phyloP scores from a whole-genome alignment of 1,284 basidiomycete genomes.

The Pascua guehoae region DNA sequence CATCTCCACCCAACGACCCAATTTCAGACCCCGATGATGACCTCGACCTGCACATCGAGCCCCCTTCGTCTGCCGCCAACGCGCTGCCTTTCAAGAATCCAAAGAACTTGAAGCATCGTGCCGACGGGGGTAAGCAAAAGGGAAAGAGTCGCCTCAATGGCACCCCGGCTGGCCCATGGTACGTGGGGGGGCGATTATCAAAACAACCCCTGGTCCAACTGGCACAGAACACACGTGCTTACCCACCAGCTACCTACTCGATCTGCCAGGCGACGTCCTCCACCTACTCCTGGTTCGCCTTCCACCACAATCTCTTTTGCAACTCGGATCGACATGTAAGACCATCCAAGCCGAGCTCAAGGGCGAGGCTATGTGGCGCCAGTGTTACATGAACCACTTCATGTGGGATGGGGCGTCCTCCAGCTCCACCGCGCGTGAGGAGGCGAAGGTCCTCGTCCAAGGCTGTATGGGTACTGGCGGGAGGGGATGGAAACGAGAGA shows the following conservation, averaged over 20 bases:
- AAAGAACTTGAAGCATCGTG: slow-evolving; percentile 11
- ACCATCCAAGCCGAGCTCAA: slow-evolving; percentile 26
- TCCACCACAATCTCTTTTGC: slow-evolving; percentile 35
- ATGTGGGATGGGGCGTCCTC: slow-evolving; percentile 27
- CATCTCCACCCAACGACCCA: neutral
- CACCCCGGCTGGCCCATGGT: slow-evolving; percentile 20
- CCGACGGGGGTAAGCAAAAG: slow-evolving; percentile 7
- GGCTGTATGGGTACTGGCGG: slow-evolving; percentile 16
- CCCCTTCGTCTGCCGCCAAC: slow-evolving; percentile 2
- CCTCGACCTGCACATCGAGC: neutral
- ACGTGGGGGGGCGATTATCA: slow-evolving; percentile 5
- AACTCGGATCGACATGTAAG: slow-evolving; percentile 33
- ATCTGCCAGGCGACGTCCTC: slow-evolving; percentile 39
- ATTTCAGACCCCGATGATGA: neutral
- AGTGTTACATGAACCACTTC: slow-evolving; percentile 43
- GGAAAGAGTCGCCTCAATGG: slow-evolving; percentile 17
- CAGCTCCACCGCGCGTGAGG: slow-evolving; percentile 14
- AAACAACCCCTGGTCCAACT: neutral
- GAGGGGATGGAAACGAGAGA: slow-evolving; percentile 19
- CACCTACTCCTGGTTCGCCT: slow-evolving; percentile 35
- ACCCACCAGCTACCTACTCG: slow-evolving; percentile 32
- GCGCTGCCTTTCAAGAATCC: slow-evolving; percentile 6
- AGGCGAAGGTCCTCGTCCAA: slow-evolving; percentile 27
- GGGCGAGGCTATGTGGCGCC: slow-evolving; percentile 41
- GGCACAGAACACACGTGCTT: slow-evolving; percentile 9